phyloP scores from a whole-genome alignment of 2,329 filamentous ascomycete genomes.

The Talaromyces sp. region DNA sequence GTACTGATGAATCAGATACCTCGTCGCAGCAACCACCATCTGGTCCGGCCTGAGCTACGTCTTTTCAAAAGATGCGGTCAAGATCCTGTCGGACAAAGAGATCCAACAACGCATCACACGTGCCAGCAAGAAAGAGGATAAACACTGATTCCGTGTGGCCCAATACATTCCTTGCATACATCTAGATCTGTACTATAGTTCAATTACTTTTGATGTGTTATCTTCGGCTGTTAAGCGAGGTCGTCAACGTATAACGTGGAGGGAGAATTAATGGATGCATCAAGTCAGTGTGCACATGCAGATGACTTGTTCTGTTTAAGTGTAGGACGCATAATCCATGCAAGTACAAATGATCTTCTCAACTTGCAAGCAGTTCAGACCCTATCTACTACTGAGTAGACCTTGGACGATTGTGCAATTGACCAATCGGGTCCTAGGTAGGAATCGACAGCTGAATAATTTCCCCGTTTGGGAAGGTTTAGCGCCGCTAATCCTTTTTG shows the following conservation, averaged over 20 bases:
- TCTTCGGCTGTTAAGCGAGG: neutral
- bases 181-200: neutral
- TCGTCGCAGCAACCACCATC: constrained; percentile 83
- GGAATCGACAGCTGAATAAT: neutral
- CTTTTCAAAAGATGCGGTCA: constrained; percentile 85
- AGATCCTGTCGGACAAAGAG: constrained; percentile 61
- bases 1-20: constrained; percentile 53
- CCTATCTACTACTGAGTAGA: no score
- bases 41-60: constrained; percentile 95
- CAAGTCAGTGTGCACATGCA: neutral
- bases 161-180: neutral
- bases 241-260: neutral
- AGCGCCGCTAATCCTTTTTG: neutral
- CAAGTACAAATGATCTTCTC: neutral
- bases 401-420: neutral
- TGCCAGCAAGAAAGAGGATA: constrained; percentile 15
- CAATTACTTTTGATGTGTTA: neutral
- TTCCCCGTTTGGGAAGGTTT: neutral
- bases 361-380: neutral
- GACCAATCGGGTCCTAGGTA: neutral
- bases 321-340: neutral
- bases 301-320: neutral
- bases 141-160: neutral
- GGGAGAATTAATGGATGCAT: neutral
- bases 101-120: constrained; percentile 35